A percentile compares a stretch with the other conserved stretches of the same genome.
Conservation (phyloP, 2,329 filamentous ascomycete species). For the Aspergillus bombycis region DNA sequence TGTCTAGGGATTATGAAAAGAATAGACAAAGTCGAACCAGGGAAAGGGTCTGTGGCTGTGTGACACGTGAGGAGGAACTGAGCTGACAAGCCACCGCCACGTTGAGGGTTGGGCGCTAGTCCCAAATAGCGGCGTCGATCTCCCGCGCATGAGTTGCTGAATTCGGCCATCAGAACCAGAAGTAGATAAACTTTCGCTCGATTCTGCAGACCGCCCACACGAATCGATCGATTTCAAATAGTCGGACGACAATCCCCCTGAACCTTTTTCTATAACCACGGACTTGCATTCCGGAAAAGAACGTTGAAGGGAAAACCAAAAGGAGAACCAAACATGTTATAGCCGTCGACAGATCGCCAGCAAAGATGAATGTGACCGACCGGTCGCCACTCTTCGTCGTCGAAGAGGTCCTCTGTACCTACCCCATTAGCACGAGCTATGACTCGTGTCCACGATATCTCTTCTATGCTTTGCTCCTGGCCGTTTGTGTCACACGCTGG, state of each 20-base stretch:
- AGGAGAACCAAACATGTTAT: background rate
- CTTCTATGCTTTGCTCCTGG: slow-evolving; percentile 35
- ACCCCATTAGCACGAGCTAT: slow-evolving; percentile 39
- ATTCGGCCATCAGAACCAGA: background rate
- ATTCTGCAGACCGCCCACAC: background rate
- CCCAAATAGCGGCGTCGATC: background rate
- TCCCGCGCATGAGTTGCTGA: background rate
- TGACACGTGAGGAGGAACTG: too few species aligned
- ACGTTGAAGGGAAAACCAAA: background rate
- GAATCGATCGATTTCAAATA: background rate
- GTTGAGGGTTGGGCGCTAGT: background rate
- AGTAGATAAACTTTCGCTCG: background rate
- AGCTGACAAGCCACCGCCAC: background rate
- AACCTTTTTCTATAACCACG: background rate
- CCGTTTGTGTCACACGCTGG: slow-evolving; percentile 33
- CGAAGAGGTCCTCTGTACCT: slow-evolving; percentile 34
- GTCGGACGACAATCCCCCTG: background rate
- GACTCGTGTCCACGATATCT: slow-evolving; percentile 37
- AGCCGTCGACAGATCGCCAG: too few species aligned
- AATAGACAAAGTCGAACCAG: too few species aligned
- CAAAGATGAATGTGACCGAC: background rate
- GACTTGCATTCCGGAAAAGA: background rate
- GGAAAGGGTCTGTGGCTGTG: background rate
- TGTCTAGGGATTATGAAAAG: background rate
- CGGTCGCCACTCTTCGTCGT: slow-evolving; percentile 28